These are phyloP conservation scores for Mycena rebaudengoi DNA, from an alignment of 768 basidiomycete genomes.

Conservation along the genomic window DNA sequence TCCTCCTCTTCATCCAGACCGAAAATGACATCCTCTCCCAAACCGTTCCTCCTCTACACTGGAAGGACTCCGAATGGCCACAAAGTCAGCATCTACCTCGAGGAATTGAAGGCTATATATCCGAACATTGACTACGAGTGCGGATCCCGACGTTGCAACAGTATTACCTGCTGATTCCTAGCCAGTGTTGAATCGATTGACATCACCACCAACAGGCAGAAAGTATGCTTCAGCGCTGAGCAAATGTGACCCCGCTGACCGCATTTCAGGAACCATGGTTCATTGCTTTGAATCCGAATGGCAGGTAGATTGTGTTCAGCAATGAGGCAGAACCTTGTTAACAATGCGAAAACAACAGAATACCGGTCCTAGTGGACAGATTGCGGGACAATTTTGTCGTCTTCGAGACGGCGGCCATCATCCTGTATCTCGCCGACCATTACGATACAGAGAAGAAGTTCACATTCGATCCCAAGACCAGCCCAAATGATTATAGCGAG, in stretches of 20 bases:
- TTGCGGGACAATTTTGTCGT: conserved; percentile 68
- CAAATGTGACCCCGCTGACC: background rate
- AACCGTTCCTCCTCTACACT: conserved; percentile 62
- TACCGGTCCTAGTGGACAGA: conserved; percentile 47
- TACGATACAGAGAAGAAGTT: conserved; percentile 83
- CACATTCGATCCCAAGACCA: conserved; percentile 61
- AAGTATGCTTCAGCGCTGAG: conserved; percentile 46
- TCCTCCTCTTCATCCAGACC: no score
- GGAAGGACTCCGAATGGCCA: conserved; percentile 67
- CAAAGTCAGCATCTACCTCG: conserved; percentile 57
- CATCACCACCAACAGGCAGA: conserved; percentile 75
- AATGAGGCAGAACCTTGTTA: background rate
- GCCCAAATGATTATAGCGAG: conserved; percentile 72
- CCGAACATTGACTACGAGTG: conserved; percentile 54
- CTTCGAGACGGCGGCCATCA: conserved; percentile 84
- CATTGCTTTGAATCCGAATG: conserved; percentile 77
- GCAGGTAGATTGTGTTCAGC: conserved; percentile 32
- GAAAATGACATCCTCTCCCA: conserved; percentile 44
- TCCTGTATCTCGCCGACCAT: conserved; percentile 83
- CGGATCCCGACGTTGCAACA: background rate
- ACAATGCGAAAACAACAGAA: background rate
- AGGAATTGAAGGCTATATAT: conserved; percentile 64
- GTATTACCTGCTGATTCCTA: background rate
- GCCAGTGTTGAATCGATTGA: conserved; percentile 63
- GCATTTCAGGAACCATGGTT: conserved; percentile 68